Percentiles rank a stretch among this genome's conserved stretches.
Conservation (phyloP, 495 filamentous ascomycete species). For the Annulohypoxylon moriforme region DNA sequence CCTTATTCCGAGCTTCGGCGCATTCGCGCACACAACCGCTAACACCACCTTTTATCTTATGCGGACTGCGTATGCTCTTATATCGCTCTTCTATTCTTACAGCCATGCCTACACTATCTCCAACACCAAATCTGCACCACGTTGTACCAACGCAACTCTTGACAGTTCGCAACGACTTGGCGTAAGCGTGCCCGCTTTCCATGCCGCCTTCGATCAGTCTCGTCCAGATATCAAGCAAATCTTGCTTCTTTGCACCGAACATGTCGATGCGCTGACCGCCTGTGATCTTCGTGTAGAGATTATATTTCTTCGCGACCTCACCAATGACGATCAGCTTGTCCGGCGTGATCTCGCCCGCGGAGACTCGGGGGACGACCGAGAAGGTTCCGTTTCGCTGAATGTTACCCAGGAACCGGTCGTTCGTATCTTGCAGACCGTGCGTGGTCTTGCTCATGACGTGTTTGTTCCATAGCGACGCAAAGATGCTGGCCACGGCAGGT, state of each 20-base stretch:
- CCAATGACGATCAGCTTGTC: constrained; percentile 92
- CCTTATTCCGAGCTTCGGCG: constrained; percentile 95
- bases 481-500: constrained; percentile 85
- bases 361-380: constrained; percentile 86
- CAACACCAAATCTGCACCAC: constrained; percentile 94
- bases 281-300: constrained; percentile 94
- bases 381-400: constrained; percentile 96
- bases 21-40: constrained; percentile 94
- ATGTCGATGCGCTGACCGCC: constrained; percentile 95
- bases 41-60: constrained; percentile 95
- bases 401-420: constrained; percentile 92
- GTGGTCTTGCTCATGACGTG: constrained; percentile 81
- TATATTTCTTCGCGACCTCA: constrained; percentile 87
- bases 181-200: constrained; percentile 96
- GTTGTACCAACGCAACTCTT: constrained; percentile 96
- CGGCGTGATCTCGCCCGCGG: constrained; percentile 90
- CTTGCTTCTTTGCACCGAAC: constrained; percentile 94
- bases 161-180: constrained; percentile 89
- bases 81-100: constrained; percentile 93
- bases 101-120: constrained; percentile 97
- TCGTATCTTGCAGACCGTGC: constrained; percentile 92
- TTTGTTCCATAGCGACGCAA: constrained; percentile 85
- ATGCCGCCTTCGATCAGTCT: constrained; percentile 88
- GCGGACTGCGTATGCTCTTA: constrained; percentile 89
- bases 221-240: constrained; percentile 90